Base-by-base conservation (phyloP, 441 rosid genomes). In the Melastoma candidum region DNA sequence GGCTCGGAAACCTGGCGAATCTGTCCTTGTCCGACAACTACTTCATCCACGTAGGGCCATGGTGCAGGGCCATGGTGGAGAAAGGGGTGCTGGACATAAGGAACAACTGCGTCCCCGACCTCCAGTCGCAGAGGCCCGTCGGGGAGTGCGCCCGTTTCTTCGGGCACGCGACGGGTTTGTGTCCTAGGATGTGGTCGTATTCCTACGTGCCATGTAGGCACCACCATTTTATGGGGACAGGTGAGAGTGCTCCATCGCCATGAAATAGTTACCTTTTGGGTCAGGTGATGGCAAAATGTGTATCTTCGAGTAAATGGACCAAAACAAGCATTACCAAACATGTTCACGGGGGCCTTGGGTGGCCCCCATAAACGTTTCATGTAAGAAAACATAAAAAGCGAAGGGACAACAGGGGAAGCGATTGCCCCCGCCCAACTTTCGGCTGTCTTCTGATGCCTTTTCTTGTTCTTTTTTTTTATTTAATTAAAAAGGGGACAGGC, bases 71-170 rank as follows among this genome's bases (percentile, higher is more conserved):
- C 26, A 60, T 83, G 65, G 59, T 84, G 4, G 68, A 64, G 43
- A 81, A 56, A 63, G 92, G 86, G 32, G 72, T 78, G 41, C 72
- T 90, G 65, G 84, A 87, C 60, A 64, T 84, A n/a, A 69, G 74
- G 47, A 84, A 79, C 61, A 90, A 90, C 46, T 90, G 95, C 57
- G 73, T 87, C 59, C 92, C 84, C 44, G 84, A 49, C 54, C 77
- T 84, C 26, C 95, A 92, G 25, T 78, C 69, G 22, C 95, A 90
- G 56, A 81, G 84, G 73, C 68, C 95, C 2, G 32, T 78, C 3
- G 36, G 13, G 2, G 90, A 87, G 49, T 84, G 97, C 63, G 83
- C 82, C 0, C 53, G 57, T 32, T 90, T 87, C 67, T 79, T 71
- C 53, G 70, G 36, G 7, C 36, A 29, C 77, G 2, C 69, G 60